Base-by-base conservation (phyloP, 2,329 filamentous ascomycete species). In the Aspergillus neoniger region DNA sequence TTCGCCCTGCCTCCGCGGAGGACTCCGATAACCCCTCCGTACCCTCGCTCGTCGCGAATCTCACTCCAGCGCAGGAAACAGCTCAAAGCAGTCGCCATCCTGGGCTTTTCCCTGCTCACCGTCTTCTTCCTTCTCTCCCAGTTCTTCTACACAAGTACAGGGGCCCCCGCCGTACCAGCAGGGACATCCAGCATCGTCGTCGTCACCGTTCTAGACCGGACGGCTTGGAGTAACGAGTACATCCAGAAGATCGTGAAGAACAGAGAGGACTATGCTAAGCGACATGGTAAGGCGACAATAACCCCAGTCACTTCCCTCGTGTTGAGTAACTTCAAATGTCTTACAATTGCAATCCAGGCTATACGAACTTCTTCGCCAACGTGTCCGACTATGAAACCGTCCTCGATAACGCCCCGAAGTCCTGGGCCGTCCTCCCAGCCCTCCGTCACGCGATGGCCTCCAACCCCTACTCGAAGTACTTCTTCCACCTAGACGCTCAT, bases 1-100 rank as follows among this genome's bases (percentile, higher is more conserved):
- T 92, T 94, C 82, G 92, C 93, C 65, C 88, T 96, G 70, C 92
- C 92, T 58, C 86, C 91, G 71, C 89, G 92, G 76, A 96, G 94
- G 80, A 87, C 85, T 72, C 94, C 91, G 66, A 87, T 89, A 72
- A 86, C 90, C 67, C 86, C 88, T 66, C 88, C 89, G 30, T 94
- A 91, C 78, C 83, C 65, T 80, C 86, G 71, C 79, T 71, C 76
- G 23, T 72, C 77, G 51, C 69, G 69, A 59, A 63, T 77, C 25
- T 72, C 75, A 30, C 66, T 70, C 44, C 70, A 78, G 64, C 85
- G 90, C 63, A 84, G 86, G 67, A 86, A 83, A 70, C 86, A 89
- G 66, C 71, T 89, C 57, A 87, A 87, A 73, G 77, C 85, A 3
- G 72, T 88, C 58, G 82, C 83, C 0, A 68, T 91, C 2, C 69